These are phyloP conservation scores for Jatropha curcas DNA, from an alignment of 345 rosid species.

Conservation along the genomic window DNA sequence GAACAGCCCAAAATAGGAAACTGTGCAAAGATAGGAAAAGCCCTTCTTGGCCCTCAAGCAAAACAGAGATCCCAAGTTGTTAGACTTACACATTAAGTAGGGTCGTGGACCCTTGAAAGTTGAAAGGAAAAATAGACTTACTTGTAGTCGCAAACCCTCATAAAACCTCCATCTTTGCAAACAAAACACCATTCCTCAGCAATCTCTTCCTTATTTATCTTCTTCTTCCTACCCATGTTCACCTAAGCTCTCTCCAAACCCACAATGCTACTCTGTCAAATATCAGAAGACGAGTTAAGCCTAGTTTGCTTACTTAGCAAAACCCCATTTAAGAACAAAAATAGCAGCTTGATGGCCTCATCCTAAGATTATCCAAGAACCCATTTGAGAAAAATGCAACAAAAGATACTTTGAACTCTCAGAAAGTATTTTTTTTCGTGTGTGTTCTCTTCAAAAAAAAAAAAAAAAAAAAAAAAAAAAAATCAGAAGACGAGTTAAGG, in stretches of 20 bases:
- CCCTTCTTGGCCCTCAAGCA: background rate
- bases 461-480: too few species aligned
- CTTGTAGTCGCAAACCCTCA: slow-evolving; percentile 51
- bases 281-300: too few species aligned
- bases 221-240: slow-evolving; percentile 8
- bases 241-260: background rate
- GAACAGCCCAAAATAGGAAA: background rate
- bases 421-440: background rate
- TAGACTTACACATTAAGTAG: background rate
- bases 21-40: too few species aligned
- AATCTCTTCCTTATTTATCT: slow-evolving; percentile 27
- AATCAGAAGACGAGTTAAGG: too few species aligned
- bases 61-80: background rate
- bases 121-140: slow-evolving; percentile 29
- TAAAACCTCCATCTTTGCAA: slow-evolving; percentile 59
- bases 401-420: background rate
- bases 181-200: slow-evolving; percentile 49
- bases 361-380: background rate
- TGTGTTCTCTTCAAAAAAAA: too few species aligned
- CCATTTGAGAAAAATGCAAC: background rate
- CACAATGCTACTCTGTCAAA: background rate
- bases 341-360: background rate
- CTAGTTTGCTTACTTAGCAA: background rate
- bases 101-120: too few species aligned
- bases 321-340: background rate